These are phyloP conservation scores for Aspergillus sp. DNA, from an alignment of 2,329 filamentous ascomycete genomes.

Conservation along the genomic window DNA sequence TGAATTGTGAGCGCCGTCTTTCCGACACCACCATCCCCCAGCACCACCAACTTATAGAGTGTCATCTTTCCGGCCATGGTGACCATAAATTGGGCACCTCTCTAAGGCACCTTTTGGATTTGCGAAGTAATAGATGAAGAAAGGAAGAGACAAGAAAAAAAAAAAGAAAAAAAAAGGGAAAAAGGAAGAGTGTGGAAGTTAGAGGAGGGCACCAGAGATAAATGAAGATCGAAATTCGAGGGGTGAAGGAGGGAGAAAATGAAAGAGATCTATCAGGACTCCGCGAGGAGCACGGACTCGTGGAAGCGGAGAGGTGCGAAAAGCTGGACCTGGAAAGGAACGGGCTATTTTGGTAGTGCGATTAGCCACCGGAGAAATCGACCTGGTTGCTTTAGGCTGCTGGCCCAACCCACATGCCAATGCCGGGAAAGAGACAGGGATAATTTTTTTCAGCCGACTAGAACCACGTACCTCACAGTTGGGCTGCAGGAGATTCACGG, in stretches of 20 bases:
- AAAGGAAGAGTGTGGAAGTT: background rate
- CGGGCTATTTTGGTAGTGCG: constrained; percentile 26
- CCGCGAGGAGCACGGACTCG: constrained; percentile 26
- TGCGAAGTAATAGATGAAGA: background rate
- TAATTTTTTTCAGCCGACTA: constrained; percentile 9
- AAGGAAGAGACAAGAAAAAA: too few relatives aligned
- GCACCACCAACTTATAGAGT: constrained; percentile 91
- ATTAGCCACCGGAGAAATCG: constrained; percentile 27
- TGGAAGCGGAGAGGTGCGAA: constrained; percentile 24
- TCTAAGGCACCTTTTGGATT: background rate
- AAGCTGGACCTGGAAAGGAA: constrained; percentile 23
- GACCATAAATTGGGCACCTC: constrained; percentile 15
- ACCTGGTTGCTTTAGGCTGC: constrained; percentile 19
- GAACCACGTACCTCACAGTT: constrained; percentile 16
- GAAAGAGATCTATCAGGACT: constrained; percentile 23
- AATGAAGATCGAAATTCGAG: constrained; percentile 13
- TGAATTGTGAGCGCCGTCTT: constrained; percentile 93
- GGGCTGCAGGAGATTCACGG: background rate
- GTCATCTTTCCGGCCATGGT: constrained; percentile 91
- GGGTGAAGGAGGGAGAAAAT: constrained; percentile 14
- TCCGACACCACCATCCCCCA: constrained; percentile 90
- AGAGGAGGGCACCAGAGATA: constrained; percentile 1
- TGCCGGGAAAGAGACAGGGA: constrained; percentile 14
- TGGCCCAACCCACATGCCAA: constrained; percentile 20
- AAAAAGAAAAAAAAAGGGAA: background rate